A percentile compares a stretch with the other conserved stretches of the same genome.
phyloP scores from a whole-genome alignment of 2,329 filamentous ascomycete genomes.

The Chaetomiaceae sp. region DNA sequence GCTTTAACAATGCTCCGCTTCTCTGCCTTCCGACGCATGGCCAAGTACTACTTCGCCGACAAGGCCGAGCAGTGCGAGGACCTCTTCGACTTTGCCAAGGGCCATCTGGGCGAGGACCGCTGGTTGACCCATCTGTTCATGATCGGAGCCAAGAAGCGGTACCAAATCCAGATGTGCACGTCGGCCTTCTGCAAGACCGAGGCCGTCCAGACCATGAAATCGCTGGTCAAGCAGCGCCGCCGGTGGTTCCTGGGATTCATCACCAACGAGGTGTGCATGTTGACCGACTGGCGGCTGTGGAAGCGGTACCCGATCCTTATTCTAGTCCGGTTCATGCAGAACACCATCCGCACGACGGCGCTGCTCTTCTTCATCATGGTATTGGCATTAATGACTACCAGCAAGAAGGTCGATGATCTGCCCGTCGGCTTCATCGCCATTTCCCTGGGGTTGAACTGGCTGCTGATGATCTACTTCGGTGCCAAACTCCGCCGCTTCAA shows the following conservation, averaged over 20 bases:
- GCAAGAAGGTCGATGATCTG: conserved; percentile 70
- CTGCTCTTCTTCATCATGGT: conserved; percentile 93
- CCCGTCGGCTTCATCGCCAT: conserved; percentile 92
- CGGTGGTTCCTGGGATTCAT: conserved; percentile 97
- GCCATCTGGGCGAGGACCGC: conserved; percentile 88
- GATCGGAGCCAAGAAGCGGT: conserved; percentile 88
- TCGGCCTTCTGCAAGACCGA: conserved; percentile 98
- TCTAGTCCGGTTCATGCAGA: conserved; percentile 86
- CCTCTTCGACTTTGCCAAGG: conserved; percentile 94
- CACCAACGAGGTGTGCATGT: conserved; percentile 97
- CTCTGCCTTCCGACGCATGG: conserved; percentile 93
- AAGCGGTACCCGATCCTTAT: conserved; percentile 82
- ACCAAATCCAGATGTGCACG: conserved; percentile 97
- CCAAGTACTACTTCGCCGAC: conserved; percentile 97
- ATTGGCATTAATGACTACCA: conserved; percentile 78
- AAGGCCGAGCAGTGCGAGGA: conserved; percentile 94
- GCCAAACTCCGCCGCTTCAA: conserved; percentile 83
- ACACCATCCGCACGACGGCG: conserved; percentile 91
- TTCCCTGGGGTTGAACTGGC: conserved; percentile 87
- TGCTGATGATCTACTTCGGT: conserved; percentile 95
- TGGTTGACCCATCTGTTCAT: conserved; percentile 99
- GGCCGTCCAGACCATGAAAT: conserved; percentile 81
- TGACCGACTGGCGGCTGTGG: conserved; percentile 92
- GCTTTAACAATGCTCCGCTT: conserved; percentile 95
- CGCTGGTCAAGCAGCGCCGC: conserved; percentile 87